phyloP scores from a whole-genome alignment of 306 rosid species.

The Potentilla sterilis region DNA sequence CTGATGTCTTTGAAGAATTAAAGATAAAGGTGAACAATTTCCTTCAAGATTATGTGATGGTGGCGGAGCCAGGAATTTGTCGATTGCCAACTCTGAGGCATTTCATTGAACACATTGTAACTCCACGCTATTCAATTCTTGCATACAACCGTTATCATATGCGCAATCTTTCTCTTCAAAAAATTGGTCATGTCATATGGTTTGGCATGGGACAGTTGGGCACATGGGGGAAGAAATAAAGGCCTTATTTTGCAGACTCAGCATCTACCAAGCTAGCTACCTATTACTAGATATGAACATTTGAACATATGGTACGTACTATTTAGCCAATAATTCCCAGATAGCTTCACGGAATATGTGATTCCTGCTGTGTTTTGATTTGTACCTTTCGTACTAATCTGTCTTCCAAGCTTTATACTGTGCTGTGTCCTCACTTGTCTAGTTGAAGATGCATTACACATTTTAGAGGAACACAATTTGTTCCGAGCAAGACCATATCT shows the following conservation, averaged over 20 bases:
- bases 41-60: neutral
- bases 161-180: neutral
- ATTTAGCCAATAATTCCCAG: constrained; percentile 6
- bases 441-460: neutral
- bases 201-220: constrained; percentile 1
- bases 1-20: neutral
- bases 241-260: neutral
- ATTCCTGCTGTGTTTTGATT: constrained; percentile 10
- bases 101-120: neutral
- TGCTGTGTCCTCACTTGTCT: neutral
- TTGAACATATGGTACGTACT: neutral
- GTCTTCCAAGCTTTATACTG: neutral
- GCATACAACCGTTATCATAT: neutral
- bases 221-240: neutral
- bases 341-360: neutral
- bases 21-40: neutral
- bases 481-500: neutral
- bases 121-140: neutral
- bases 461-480: neutral
- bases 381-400: neutral
- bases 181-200: neutral
- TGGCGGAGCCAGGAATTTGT: neutral
- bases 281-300: constrained; percentile 4
- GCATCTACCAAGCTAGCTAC: constrained; percentile 13
- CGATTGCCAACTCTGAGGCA: neutral